These are phyloP conservation scores for Ormosia semicastrata DNA, from an alignment of 306 rosid genomes.

Conservation along the genomic window DNA sequence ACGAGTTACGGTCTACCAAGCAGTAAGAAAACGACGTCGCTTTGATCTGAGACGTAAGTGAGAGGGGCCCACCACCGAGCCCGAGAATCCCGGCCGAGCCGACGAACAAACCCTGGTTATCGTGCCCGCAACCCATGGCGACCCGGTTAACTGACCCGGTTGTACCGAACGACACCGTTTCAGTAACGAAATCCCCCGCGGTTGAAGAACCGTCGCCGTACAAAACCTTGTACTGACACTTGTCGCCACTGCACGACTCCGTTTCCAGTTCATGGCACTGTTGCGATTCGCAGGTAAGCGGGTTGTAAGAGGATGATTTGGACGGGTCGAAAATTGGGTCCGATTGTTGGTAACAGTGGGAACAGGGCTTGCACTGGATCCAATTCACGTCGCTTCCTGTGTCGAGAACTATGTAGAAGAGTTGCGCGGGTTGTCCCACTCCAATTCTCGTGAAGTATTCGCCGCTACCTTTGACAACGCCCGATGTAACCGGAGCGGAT, in stretches of 20 bases:
- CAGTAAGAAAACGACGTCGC: slow-evolving; percentile 72
- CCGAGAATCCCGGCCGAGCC: slow-evolving; percentile 68
- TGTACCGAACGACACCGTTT: slow-evolving; percentile 56
- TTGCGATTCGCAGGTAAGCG: slow-evolving; percentile 39
- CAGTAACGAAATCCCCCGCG: slow-evolving; percentile 47
- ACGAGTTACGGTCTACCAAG: slow-evolving; percentile 57
- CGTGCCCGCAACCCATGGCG: slow-evolving; percentile 69
- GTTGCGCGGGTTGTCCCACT: slow-evolving; percentile 51
- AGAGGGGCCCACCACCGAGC: slow-evolving; percentile 56
- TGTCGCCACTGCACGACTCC: slow-evolving; percentile 31
- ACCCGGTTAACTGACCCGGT: slow-evolving; percentile 36
- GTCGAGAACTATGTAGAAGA: slow-evolving; percentile 54
- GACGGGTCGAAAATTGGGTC: slow-evolving; percentile 63
- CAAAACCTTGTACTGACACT: slow-evolving; percentile 52
- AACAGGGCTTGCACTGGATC: slow-evolving; percentile 78
- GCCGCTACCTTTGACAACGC: slow-evolving; percentile 48
- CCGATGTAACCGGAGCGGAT: slow-evolving; percentile 53
- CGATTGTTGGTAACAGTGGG: slow-evolving; percentile 58
- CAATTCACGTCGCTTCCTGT: slow-evolving; percentile 74
- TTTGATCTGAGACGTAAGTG: slow-evolving; percentile 50
- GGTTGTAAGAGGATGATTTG: slow-evolving; percentile 38
- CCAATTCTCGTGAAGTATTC: slow-evolving; percentile 67
- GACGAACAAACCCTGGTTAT: slow-evolving; percentile 52
- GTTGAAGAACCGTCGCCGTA: slow-evolving; percentile 71
- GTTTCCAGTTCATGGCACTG: slow-evolving; percentile 38